phyloP scores from a whole-genome alignment of 257 asterid species.

The Solanum clarkiae region DNA sequence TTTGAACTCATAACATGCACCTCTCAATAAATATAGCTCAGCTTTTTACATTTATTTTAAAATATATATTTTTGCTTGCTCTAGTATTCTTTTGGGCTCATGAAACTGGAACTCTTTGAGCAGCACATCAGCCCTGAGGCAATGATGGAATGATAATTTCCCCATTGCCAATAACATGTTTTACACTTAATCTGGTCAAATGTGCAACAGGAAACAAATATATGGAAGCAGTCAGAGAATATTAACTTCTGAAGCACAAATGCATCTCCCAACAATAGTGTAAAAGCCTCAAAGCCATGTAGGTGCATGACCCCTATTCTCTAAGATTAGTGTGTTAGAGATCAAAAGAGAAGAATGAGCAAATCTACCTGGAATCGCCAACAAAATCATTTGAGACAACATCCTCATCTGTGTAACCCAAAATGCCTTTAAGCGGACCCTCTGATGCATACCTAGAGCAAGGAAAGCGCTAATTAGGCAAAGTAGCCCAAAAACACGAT shows the following conservation, averaged over 20 bases:
- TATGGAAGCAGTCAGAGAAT: not conserved
- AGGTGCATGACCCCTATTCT: not conserved
- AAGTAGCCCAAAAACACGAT: not conserved
- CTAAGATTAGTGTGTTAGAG: not conserved
- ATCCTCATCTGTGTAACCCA: constrained; percentile 97
- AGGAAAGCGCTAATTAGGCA: not conserved
- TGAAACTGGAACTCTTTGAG: not conserved
- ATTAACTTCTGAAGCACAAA: not conserved
- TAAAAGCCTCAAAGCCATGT: not conserved
- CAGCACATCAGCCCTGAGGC: not conserved
- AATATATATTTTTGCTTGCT: not conserved
- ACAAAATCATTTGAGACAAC: constrained; percentile 96
- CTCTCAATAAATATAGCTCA: not conserved
- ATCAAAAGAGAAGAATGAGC: not conserved
- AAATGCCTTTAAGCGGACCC: constrained; percentile 84
- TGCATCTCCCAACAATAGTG: not conserved
- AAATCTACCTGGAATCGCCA: constrained; percentile 78
- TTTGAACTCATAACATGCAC: not conserved
- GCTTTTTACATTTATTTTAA: not conserved
- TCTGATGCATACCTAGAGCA: constrained; percentile 76
- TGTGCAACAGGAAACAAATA: not conserved
- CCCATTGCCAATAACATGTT: not conserved
- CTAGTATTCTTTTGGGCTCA: not conserved
- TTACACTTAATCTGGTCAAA: not conserved
- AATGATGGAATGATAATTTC: not conserved